These are phyloP conservation scores for Saturnispora serradocipensis DNA, from an alignment of 805 yeast genomes.

Conservation along the genomic window DNA sequence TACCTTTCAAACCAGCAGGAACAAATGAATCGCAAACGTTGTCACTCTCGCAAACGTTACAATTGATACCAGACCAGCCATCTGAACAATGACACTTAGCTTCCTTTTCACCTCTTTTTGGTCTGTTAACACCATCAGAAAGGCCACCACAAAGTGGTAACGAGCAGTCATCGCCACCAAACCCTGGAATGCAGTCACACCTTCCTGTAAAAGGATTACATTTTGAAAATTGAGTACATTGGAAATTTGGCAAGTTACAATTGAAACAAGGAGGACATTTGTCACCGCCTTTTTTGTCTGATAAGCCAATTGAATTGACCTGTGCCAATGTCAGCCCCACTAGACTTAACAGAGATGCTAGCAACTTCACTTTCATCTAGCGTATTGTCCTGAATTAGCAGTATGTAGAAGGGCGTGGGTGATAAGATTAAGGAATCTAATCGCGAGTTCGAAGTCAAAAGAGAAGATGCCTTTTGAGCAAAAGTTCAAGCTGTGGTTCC, in stretches of 20 bases:
- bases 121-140: slow-evolving; percentile 55
- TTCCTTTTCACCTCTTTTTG: slow-evolving; percentile 42
- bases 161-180: slow-evolving; percentile 89
- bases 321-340: background rate
- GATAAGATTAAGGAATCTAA: background rate
- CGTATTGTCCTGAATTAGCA: background rate
- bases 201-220: slow-evolving; percentile 84
- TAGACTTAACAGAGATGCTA: background rate
- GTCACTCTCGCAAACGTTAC: slow-evolving; percentile 75
- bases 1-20: slow-evolving; percentile 77
- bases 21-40: slow-evolving; percentile 74
- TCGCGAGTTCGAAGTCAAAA: background rate
- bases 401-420: background rate
- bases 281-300: slow-evolving; percentile 17
- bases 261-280: slow-evolving; percentile 90
- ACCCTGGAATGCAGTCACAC: slow-evolving; percentile 89
- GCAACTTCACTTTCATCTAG: background rate
- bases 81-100: slow-evolving; percentile 59
- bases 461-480: background rate
- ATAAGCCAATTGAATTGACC: background rate
- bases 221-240: slow-evolving; percentile 81
- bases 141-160: slow-evolving; percentile 82
- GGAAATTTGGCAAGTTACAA: slow-evolving; percentile 84
- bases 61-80: slow-evolving; percentile 94
- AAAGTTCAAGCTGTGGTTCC: background rate